Evolutionary conservation across 805 yeast genomes (phyloP).

Genomic region (Suhomyces pyralidae): DNA sequence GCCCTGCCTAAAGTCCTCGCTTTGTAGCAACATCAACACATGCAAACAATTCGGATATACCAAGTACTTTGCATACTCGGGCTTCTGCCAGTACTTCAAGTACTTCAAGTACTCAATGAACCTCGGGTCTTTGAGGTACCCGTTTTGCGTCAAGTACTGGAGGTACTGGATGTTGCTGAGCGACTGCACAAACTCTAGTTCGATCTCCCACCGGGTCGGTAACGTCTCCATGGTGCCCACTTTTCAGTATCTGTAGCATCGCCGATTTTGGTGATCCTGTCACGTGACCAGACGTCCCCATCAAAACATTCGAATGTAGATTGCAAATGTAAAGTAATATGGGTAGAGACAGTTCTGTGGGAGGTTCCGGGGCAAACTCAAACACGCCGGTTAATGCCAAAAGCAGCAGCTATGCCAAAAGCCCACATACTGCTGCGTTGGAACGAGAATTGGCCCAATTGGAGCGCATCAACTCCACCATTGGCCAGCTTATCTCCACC

Average conservation of each 20-base stretch:
- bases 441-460: slow-evolving; percentile 32
- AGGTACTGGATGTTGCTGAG: slow-evolving; percentile 86
- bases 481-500: slow-evolving; percentile 29
- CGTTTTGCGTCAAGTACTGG: slow-evolving; percentile 81
- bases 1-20: slow-evolving; percentile 50
- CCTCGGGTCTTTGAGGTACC: slow-evolving; percentile 64
- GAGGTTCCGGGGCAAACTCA: background rate
- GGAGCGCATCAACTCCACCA: slow-evolving; percentile 28
- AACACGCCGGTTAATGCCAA: background rate
- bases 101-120: slow-evolving; percentile 77
- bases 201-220: slow-evolving; percentile 88
- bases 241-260: too few relatives aligned
- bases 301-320: background rate
- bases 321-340: background rate
- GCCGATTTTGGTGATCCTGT: background rate
- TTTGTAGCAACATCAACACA: slow-evolving; percentile 61
- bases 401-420: background rate
- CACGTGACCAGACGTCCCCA: background rate
- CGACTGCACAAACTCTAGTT: slow-evolving; percentile 91
- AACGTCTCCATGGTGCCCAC: slow-evolving; percentile 21
- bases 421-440: slow-evolving; percentile 11
- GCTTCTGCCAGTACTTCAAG: slow-evolving; percentile 80
- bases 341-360: background rate
- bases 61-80: slow-evolving; percentile 63
- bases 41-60: slow-evolving; percentile 90